Percentiles rank a stretch among this genome's conserved stretches.
These are phyloP conservation scores for Phytophthora vignae DNA, from an alignment of 352 stramenopile genomes.

Conservation along the genomic window DNA sequence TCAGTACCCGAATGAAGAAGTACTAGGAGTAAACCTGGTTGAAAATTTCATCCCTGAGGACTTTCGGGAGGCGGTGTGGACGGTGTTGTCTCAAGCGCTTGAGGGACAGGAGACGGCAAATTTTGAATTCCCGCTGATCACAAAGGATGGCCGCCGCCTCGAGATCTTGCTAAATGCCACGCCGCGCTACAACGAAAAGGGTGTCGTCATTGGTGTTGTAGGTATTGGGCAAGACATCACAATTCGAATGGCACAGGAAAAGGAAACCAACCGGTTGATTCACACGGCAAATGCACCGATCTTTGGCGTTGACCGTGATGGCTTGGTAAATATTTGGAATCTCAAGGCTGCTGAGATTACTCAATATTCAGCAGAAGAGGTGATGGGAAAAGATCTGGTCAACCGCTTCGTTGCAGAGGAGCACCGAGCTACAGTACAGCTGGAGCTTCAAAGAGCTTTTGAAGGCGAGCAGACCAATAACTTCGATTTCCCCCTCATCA, in stretches of 20 bases:
- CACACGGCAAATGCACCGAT: constrained; percentile 77
- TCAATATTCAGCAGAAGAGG: constrained; percentile 80
- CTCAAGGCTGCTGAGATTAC: constrained; percentile 79
- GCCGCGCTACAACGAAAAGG: constrained; percentile 62
- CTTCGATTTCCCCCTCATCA: constrained; percentile 85
- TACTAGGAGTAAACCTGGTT: constrained; percentile 72
- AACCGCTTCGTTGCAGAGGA: constrained; percentile 56
- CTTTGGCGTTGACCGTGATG: constrained; percentile 75
- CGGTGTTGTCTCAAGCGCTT: constrained; percentile 63
- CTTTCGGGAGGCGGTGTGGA: constrained; percentile 56
- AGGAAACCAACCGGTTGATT: constrained; percentile 71
- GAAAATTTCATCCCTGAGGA: constrained; percentile 81
- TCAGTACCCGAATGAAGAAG: constrained; percentile 74
- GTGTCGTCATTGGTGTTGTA: constrained; percentile 64
- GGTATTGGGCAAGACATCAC: constrained; percentile 74
- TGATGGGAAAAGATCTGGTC: constrained; percentile 79
- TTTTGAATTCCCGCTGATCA: constrained; percentile 71
- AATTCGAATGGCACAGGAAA: constrained; percentile 71
- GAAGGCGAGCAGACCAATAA: constrained; percentile 66
- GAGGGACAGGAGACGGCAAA: constrained; percentile 66
- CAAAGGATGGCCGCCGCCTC: constrained; percentile 52
- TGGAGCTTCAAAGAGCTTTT: constrained; percentile 50
- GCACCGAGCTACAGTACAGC: constrained; percentile 33
- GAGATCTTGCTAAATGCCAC: constrained; percentile 68
- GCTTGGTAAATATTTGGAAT: constrained; percentile 77